These are phyloP conservation scores for Prunus davidiana DNA, from an alignment of 306 rosid species.

Conservation along the genomic window DNA sequence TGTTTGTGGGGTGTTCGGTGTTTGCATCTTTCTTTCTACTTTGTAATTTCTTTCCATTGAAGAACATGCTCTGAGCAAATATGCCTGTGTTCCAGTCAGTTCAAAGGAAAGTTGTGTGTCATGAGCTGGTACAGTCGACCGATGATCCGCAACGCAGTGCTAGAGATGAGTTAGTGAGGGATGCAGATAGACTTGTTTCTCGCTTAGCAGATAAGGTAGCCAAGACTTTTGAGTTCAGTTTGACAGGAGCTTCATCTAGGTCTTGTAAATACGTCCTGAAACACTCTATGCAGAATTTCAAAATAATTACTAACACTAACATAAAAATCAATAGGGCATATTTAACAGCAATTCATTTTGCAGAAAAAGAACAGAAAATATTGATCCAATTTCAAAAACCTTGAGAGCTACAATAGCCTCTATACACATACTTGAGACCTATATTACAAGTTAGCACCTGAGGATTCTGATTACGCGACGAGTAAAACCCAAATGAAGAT, in stretches of 20 bases:
- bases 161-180: constrained; percentile 82
- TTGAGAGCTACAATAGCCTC: background rate
- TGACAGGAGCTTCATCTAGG: constrained; percentile 90
- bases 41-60: background rate
- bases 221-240: constrained; percentile 93
- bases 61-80: constrained; percentile 18
- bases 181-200: constrained; percentile 88
- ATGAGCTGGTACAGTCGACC: constrained; percentile 87
- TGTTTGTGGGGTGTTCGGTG: no score
- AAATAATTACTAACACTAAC: background rate
- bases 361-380: background rate
- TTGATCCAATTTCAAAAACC: background rate
- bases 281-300: constrained; percentile 75
- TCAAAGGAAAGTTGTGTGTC: constrained; percentile 98
- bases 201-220: constrained; percentile 96
- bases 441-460: background rate
- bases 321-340: no score
- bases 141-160: constrained; percentile 84
- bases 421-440: background rate
- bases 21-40: background rate
- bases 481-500: background rate
- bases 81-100: constrained; percentile 65
- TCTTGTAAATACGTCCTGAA: constrained; percentile 98
- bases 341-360: background rate
- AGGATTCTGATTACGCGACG: background rate